Base-by-base conservation (phyloP, 129 eudicot genomes). In the Calendula officinalis region DNA sequence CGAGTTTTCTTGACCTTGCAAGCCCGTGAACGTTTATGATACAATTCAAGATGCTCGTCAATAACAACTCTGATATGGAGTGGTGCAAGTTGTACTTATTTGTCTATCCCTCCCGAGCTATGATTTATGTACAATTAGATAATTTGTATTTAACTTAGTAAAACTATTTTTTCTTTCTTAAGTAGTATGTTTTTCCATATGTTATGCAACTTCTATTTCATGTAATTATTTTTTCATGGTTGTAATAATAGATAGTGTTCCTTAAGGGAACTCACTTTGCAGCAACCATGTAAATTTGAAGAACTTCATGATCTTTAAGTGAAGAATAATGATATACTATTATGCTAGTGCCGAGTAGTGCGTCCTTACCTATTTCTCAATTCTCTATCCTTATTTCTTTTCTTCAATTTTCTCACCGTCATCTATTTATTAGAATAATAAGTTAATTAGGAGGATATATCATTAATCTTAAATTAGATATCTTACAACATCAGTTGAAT, bases 1-100 rank as follows among this genome's bases (percentile, higher is more conserved):
- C 7, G 54, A 40, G 51, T 74, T 84, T 84, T 84, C 91, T 84
- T 84, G 91, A 81, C 91, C 91, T 84, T 84, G 91, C 91, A 81
- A 84, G 91, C 77, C 90, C 79, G 66, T 53, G 2, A 5, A 3
- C 2, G 8, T 8, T 22, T 22, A 0, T 22, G 2, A 22, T 22
- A 22, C 30, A 22, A 9, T 27, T 43, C 27, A 38, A 5, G 48
- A 34, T 34, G 8, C 34, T 52, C 43, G 48, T 58, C 50, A 8
- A 5, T 14, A 38, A 17, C 39, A 34, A 52, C 49, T 52, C 15
- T 22, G 30, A 22, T 22, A 22, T 51, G 46, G 39, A 50, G 40
- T 0, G 4, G 22, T 16, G 3, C 8, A 65, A 50, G 39, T 38
- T 65, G 2, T 5, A 49, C 7, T 11, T 8, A 0, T 13, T 7